Conservation (phyloP, 2,329 filamentous ascomycete species). For the Penicillium sp. region DNA sequence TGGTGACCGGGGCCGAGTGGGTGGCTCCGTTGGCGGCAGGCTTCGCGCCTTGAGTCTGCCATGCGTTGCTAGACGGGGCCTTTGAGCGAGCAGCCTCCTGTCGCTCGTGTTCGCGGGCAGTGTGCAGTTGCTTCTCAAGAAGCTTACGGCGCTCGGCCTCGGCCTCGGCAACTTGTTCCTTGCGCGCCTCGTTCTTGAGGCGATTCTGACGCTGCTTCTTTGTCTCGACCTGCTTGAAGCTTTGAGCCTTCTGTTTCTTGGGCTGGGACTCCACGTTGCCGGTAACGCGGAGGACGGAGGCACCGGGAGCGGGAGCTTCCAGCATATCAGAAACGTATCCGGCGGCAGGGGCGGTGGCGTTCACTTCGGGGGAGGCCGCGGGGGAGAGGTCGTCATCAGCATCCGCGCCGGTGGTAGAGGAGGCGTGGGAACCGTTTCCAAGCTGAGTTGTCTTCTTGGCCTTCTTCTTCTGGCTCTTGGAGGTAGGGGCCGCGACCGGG, state of each 20-base stretch:
- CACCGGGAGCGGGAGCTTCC: slow-evolving; percentile 61
- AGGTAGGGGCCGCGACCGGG: slow-evolving; percentile 39
- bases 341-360: slow-evolving; percentile 38
- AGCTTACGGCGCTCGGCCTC: slow-evolving; percentile 71
- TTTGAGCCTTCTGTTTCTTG: slow-evolving; percentile 56
- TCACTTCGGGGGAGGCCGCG: slow-evolving; percentile 57
- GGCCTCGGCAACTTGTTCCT: slow-evolving; percentile 65
- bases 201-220: slow-evolving; percentile 96
- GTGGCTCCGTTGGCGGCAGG: slow-evolving; percentile 21
- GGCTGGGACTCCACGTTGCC: slow-evolving; percentile 53
- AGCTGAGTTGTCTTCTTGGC: slow-evolving; percentile 63
- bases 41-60: slow-evolving; percentile 41
- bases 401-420: slow-evolving; percentile 67
- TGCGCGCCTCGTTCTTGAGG: slow-evolving; percentile 77
- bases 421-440: slow-evolving; percentile 52
- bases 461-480: slow-evolving; percentile 55
- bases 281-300: slow-evolving; percentile 72
- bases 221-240: slow-evolving; percentile 64
- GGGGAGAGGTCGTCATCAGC: slow-evolving; percentile 76
- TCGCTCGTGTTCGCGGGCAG: slow-evolving; percentile 75
- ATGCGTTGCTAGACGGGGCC: slow-evolving; percentile 48
- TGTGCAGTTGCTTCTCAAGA: slow-evolving; percentile 76
- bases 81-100: slow-evolving; percentile 58
- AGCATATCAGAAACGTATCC: slow-evolving; percentile 88
- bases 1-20: slow-evolving; percentile 8